These are phyloP conservation scores for Trametes punicea DNA, from an alignment of 768 basidiomycete genomes.

Conservation along the genomic window DNA sequence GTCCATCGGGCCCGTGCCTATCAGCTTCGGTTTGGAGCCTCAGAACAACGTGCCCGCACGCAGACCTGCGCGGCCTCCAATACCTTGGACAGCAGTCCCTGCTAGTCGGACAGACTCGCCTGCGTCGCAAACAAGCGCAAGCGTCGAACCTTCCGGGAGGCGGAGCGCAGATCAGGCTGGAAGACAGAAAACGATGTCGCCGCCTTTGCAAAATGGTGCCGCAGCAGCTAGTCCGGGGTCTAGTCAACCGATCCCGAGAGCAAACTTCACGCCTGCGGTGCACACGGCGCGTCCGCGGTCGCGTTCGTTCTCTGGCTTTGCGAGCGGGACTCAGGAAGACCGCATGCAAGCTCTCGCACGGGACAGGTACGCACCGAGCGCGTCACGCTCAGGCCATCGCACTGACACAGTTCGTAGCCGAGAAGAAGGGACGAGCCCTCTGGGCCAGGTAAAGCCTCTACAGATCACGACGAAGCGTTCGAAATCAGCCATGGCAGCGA, in stretches of 20 bases:
- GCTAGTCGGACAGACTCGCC: slow-evolving; percentile 10
- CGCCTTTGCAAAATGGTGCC: neutral
- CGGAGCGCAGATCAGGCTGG: slow-evolving; percentile 4
- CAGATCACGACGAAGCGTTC: slow-evolving; percentile 23
- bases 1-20: slow-evolving; percentile 56
- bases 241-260: slow-evolving; percentile 40
- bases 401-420: neutral
- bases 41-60: slow-evolving; percentile 32
- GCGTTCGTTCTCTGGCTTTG: slow-evolving; percentile 74
- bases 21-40: slow-evolving; percentile 57
- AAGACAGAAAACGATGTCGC: slow-evolving; percentile 4
- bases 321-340: slow-evolving; percentile 32
- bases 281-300: slow-evolving; percentile 53
- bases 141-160: neutral
- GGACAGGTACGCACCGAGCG: slow-evolving; percentile 17
- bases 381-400: too few relatives aligned
- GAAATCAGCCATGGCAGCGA: slow-evolving; percentile 22
- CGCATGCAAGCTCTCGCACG: slow-evolving; percentile 8
- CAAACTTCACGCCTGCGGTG: slow-evolving; percentile 62
- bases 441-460: slow-evolving; percentile 9
- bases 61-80: slow-evolving; percentile 11
- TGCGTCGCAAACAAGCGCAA: neutral
- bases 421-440: slow-evolving; percentile 4
- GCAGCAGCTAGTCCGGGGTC: neutral
- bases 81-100: slow-evolving; percentile 7